Conservation (phyloP, 768 basidiomycete species). For the Psilocybe azurescens region DNA sequence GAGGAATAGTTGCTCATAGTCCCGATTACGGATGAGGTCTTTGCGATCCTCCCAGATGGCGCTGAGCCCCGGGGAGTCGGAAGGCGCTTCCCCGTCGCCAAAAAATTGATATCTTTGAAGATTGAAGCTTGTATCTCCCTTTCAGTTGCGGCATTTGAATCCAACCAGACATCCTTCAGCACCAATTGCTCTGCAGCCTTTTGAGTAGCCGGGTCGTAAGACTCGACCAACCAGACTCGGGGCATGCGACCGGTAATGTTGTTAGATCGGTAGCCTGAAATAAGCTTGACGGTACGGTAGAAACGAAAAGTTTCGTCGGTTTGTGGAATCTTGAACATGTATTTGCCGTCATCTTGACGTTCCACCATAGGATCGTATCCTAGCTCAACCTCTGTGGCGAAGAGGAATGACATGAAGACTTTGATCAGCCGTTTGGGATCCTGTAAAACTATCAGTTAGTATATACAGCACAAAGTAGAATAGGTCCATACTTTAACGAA, state of each 20-base stretch:
- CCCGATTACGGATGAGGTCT: neutral
- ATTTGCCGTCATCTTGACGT: neutral
- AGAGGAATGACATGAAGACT: conserved; percentile 5
- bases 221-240: neutral
- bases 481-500: neutral
- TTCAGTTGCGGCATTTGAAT: neutral
- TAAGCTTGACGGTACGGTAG: conserved; percentile 14
- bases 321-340: conserved; percentile 14
- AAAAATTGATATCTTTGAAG: neutral
- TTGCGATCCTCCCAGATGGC: neutral
- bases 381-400: neutral
- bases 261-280: conserved; percentile 16
- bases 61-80: neutral
- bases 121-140: conserved; percentile 1
- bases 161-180: conserved; percentile 11
- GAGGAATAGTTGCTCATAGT: neutral
- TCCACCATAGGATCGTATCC: conserved; percentile 13
- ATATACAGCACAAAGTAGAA: no score
- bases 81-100: neutral
- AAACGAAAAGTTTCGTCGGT: conserved; percentile 1
- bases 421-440: neutral
- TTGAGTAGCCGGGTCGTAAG: neutral
- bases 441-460: no score
- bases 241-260: conserved; percentile 11
- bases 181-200: neutral